phyloP scores from a whole-genome alignment of 2,329 filamentous ascomycete genomes.

The Plenodomus biglobosus region DNA sequence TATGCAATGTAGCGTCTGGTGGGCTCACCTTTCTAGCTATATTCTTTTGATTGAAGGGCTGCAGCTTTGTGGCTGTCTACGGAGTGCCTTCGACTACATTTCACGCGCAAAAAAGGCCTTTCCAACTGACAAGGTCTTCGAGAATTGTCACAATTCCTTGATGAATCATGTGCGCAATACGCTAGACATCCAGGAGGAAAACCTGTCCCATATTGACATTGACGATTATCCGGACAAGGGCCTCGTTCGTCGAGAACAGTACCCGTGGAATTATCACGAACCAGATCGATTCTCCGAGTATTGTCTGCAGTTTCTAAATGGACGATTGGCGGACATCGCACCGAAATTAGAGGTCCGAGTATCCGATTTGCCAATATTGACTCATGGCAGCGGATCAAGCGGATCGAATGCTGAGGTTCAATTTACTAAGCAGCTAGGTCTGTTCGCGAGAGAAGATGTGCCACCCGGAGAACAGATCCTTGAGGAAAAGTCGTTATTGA shows the following conservation, averaged over 20 bases:
- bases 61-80: slow-evolving; percentile 63
- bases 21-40: slow-evolving; percentile 27
- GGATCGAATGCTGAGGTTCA: slow-evolving; percentile 54
- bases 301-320: slow-evolving; percentile 69
- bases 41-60: slow-evolving; percentile 56
- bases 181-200: background rate
- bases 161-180: slow-evolving; percentile 15
- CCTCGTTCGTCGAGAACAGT: slow-evolving; percentile 65
- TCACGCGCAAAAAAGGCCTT: slow-evolving; percentile 60
- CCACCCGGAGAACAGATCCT: slow-evolving; percentile 74
- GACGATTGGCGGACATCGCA: slow-evolving; percentile 66
- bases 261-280: slow-evolving; percentile 65
- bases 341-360: slow-evolving; percentile 80
- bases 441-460: slow-evolving; percentile 86
- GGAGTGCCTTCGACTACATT: slow-evolving; percentile 67
- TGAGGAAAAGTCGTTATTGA: slow-evolving; percentile 80
- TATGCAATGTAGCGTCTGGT: background rate
- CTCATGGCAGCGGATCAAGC: slow-evolving; percentile 1
- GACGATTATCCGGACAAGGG: slow-evolving; percentile 68
- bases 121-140: slow-evolving; percentile 59
- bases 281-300: slow-evolving; percentile 58
- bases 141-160: slow-evolving; percentile 58
- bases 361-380: slow-evolving; percentile 71
- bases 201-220: slow-evolving; percentile 49
- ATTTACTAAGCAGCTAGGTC: slow-evolving; percentile 76